Conservation (phyloP, 495 filamentous ascomycete species). For the Hypomontagnella monticulosa region DNA sequence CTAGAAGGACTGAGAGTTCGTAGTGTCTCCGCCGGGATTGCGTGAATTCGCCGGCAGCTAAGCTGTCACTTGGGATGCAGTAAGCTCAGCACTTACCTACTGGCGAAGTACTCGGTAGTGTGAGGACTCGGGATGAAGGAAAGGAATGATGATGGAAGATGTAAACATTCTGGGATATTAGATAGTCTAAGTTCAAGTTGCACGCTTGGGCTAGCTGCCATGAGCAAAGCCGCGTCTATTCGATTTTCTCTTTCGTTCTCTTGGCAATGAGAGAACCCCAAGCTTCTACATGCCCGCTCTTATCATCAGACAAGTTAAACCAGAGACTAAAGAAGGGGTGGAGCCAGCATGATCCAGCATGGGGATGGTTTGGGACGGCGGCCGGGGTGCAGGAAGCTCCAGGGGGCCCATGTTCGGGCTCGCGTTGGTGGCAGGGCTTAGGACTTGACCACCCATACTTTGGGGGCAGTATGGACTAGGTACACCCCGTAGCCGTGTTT, state of each 20-base stretch:
- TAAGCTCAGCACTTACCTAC: conserved; percentile 41
- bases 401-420: conserved; percentile 42
- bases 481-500: conserved; percentile 37
- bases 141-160: conserved; percentile 29
- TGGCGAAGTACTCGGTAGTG: conserved; percentile 31
- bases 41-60: conserved; percentile 42
- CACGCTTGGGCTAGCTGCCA: conserved; percentile 21
- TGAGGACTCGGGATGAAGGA: conserved; percentile 25
- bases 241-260: conserved; percentile 31
- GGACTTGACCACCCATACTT: conserved; percentile 41
- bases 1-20: conserved; percentile 40
- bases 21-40: conserved; percentile 36
- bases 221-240: conserved; percentile 41
- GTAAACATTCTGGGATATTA: conserved; percentile 39
- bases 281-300: conserved; percentile 44
- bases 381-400: conserved; percentile 45
- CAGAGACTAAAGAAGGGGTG: conserved; percentile 39
- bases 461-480: conserved; percentile 40
- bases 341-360: conserved; percentile 45
- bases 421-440: conserved; percentile 46
- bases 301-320: conserved; percentile 44
- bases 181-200: conserved; percentile 24
- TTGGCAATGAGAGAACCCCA: conserved; percentile 34
- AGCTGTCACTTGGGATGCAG: conserved; percentile 40
- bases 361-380: conserved; percentile 45